Evolutionary conservation across 176 grass and related monocot species (phyloP).

Genomic region (Paspalum vaginatum): DNA sequence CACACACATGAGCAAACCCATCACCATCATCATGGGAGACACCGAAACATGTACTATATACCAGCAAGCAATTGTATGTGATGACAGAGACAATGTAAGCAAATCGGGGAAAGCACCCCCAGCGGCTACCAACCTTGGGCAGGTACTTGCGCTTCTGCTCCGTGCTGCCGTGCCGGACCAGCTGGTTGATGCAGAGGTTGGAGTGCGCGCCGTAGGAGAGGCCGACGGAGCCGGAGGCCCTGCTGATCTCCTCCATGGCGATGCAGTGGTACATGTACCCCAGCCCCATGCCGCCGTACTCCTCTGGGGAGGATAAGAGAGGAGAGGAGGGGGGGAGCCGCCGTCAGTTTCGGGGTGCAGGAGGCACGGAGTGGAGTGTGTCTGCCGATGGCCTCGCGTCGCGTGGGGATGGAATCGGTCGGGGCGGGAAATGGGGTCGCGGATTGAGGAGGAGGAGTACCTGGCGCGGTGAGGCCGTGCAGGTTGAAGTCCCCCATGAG

Average conservation of each 20-base stretch:
- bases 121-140: conserved; percentile 56
- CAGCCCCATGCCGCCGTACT: conserved; percentile 87
- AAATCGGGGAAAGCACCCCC: conserved; percentile 13
- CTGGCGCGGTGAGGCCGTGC: conserved; percentile 77
- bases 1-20: conserved; percentile 18
- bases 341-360: no score
- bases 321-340: no score
- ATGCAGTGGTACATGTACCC: conserved; percentile 98
- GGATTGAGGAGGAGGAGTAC: no score
- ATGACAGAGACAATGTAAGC: conserved; percentile 7
- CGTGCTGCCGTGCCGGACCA: conserved; percentile 82
- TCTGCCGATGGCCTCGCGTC: no score
- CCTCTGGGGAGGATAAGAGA: conserved; percentile 45
- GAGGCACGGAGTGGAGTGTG: no score
- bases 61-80: background rate
- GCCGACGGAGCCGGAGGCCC: conserved; percentile 93
- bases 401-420: no score
- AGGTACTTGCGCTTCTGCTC: conserved; percentile 79
- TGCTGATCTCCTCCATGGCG: conserved; percentile 95
- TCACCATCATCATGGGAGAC: background rate
- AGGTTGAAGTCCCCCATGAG: conserved; percentile 98
- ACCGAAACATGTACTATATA: background rate
- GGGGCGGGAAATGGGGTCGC: no score
- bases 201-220: conserved; percentile 94
- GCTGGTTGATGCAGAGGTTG: conserved; percentile 94